Conservation (phyloP, 257 asterid genomes). For the Ocimum tenuiflorum region DNA sequence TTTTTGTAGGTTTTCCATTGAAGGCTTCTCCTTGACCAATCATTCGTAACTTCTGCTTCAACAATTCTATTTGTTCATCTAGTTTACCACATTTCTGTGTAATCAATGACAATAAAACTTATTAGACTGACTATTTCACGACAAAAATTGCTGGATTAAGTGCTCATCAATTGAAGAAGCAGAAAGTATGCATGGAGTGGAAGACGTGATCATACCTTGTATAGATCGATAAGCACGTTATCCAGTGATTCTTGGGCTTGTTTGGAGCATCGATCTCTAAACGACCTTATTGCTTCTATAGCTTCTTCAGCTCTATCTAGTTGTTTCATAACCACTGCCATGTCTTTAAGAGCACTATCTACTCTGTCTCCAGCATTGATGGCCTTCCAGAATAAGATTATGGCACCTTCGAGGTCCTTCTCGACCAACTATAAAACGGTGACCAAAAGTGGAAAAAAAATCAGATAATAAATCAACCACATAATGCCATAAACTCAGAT, state of each 20-base stretch:
- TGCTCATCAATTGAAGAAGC: not conserved
- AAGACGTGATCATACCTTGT: constrained; percentile 44
- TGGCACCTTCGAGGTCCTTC: constrained; percentile 69
- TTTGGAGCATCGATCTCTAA: constrained; percentile 63
- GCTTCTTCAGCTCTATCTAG: constrained; percentile 75
- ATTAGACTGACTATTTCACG: not conserved
- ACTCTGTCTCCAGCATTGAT: constrained; percentile 78
- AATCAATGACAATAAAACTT: not conserved
- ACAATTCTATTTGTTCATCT: constrained; percentile 67
- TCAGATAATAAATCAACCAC: constrained; percentile 1
- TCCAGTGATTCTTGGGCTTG: constrained; percentile 88
- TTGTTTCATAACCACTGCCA: constrained; percentile 94
- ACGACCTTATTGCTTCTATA: constrained; percentile 73
- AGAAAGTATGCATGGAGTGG: not conserved
- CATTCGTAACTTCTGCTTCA: constrained; percentile 67
- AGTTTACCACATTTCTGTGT: constrained; percentile 71
- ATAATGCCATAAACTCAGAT: not conserved
- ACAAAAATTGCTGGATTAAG: not conserved
- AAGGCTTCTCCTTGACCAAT: constrained; percentile 79
- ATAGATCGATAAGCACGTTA: constrained; percentile 76
- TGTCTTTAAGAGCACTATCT: constrained; percentile 86
- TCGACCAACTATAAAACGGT: constrained; percentile 51
- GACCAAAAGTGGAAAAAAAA: not conserved
- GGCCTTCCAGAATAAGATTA: constrained; percentile 73
- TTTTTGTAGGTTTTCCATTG: constrained; percentile 78